These are phyloP conservation scores for Blattamonas nauphoetae DNA, from an alignment of 78 protist species.

Conservation along the genomic window DNA sequence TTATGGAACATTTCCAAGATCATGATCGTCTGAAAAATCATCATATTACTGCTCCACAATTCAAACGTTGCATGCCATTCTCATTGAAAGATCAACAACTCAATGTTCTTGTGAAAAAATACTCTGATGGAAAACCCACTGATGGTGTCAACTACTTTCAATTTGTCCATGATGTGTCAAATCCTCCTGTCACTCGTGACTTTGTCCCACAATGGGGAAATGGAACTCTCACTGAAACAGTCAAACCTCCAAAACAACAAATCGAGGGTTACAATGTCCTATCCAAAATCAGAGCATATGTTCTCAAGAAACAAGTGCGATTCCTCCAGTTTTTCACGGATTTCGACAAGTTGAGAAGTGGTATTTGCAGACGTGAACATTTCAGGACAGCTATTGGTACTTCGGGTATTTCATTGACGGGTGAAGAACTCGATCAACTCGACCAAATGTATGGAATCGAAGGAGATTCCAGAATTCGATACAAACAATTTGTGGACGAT, in stretches of 20 bases:
- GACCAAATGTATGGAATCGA: neutral
- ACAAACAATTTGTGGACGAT: neutral
- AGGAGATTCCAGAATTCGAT: neutral
- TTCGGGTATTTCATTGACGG: neutral
- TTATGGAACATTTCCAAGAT: slow-evolving; percentile 1
- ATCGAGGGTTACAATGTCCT: neutral
- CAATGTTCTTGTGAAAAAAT: neutral
- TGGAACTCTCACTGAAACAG: neutral
- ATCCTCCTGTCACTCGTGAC: neutral
- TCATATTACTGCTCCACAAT: neutral
- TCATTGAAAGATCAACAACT: neutral
- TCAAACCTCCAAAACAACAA: neutral
- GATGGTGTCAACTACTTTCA: slow-evolving; percentile 4
- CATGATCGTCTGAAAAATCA: neutral
- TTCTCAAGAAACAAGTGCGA: neutral
- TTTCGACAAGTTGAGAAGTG: neutral
- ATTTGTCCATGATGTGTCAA: neutral
- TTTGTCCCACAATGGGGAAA: neutral
- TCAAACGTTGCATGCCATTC: neutral
- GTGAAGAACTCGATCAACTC: neutral
- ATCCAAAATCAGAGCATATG: neutral
- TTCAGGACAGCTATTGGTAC: neutral
- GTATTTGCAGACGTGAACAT: neutral
- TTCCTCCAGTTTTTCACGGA: neutral
- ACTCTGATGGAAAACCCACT: neutral